phyloP scores from a whole-genome alignment of 129 eudicot species.

The Logfia minima region DNA sequence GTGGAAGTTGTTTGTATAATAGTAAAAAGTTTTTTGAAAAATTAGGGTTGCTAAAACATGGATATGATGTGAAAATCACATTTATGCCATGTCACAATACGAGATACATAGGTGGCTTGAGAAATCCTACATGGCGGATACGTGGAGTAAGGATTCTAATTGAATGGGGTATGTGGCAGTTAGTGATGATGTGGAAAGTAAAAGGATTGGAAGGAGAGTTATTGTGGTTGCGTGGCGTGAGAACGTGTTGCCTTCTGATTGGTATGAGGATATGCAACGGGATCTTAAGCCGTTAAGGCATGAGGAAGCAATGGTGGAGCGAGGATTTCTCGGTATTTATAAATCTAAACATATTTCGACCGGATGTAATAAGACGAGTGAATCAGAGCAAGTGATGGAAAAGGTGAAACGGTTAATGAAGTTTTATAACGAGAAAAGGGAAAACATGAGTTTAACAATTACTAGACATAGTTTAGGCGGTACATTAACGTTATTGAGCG shows the following conservation, averaged over 20 bases:
- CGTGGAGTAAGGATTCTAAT: conserved; percentile 71
- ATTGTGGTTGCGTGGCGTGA: conserved; percentile 78
- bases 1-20: conserved; percentile 65
- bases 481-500: conserved; percentile 65
- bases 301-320: conserved; percentile 65
- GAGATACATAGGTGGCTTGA: conserved; percentile 67
- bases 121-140: conserved; percentile 47
- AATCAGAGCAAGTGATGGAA: conserved; percentile 60
- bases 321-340: conserved; percentile 71
- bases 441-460: conserved; percentile 71
- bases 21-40: conserved; percentile 45
- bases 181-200: conserved; percentile 49
- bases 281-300: conserved; percentile 56
- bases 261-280: conserved; percentile 73
- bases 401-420: conserved; percentile 46
- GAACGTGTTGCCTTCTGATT: conserved; percentile 71
- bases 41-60: conserved; percentile 46
- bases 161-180: conserved; percentile 91
- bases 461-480: conserved; percentile 92
- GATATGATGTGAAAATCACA: conserved; percentile 56
- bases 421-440: conserved; percentile 43
- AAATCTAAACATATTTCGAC: conserved; percentile 44
- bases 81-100: conserved; percentile 71
- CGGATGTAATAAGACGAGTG: conserved; percentile 60
- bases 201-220: conserved; percentile 69